Evolutionary conservation across 352 stramenopile genomes (phyloP).

Genomic region (Globisporangium uncinulatum): DNA sequence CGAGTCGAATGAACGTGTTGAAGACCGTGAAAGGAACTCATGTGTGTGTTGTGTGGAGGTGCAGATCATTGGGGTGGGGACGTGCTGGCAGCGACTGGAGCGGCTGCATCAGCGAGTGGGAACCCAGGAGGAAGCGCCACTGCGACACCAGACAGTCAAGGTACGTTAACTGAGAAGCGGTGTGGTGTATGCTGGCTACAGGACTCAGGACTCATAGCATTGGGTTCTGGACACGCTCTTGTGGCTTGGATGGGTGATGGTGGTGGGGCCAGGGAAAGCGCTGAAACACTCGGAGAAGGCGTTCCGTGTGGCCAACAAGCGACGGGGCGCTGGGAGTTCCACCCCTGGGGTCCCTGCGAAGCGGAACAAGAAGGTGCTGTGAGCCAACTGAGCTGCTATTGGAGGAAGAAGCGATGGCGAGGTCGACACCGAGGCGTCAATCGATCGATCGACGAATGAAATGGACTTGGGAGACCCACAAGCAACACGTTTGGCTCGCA

Average conservation of each 20-base stretch:
- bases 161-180: no score
- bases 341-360: slow-evolving; percentile 35
- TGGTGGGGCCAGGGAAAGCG: slow-evolving; percentile 28
- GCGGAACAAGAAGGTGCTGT: slow-evolving; percentile 53
- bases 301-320: slow-evolving; percentile 34
- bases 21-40: no score
- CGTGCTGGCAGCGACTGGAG: slow-evolving; percentile 6
- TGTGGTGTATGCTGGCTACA: no score
- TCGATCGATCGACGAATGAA: no score
- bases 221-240: no score
- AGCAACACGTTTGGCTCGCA: no score
- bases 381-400: slow-evolving; percentile 12
- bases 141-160: slow-evolving; percentile 29
- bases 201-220: no score
- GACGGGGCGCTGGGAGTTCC: slow-evolving; percentile 19
- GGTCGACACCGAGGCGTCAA: no score
- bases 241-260: background rate
- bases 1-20: background rate
- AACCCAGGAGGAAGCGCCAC: slow-evolving; percentile 6
- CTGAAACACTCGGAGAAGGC: slow-evolving; percentile 54
- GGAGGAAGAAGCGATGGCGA: no score
- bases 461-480: no score
- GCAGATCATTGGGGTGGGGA: slow-evolving; percentile 33
- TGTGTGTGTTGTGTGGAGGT: background rate
- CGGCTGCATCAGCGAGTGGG: slow-evolving; percentile 1